These are phyloP conservation scores for Penicillium paxilli DNA, from an alignment of 495 filamentous ascomycete genomes.

Conservation along the genomic window DNA sequence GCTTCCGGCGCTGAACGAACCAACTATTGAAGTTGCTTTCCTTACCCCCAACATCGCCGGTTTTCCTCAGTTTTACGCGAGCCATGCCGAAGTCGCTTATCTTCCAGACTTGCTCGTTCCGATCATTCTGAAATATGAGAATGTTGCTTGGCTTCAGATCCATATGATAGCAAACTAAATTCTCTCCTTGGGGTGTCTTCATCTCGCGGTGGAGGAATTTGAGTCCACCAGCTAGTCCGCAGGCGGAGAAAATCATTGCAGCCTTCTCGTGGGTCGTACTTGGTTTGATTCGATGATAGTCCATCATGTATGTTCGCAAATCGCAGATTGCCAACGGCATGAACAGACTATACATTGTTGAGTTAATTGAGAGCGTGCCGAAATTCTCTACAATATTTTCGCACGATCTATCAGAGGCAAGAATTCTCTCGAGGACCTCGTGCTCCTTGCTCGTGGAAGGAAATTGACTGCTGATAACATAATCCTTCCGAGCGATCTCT, in stretches of 20 bases:
- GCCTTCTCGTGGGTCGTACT: conserved; percentile 16
- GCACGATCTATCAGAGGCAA: conserved; percentile 18
- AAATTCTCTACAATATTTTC: conserved; percentile 33
- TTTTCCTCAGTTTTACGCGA: conserved; percentile 23
- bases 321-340: conserved; percentile 39
- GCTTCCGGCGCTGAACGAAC: background rate
- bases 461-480: background rate
- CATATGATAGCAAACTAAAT: conserved; percentile 39
- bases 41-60: conserved; percentile 7
- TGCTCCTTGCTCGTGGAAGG: conserved; percentile 12
- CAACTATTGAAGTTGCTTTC: conserved; percentile 10
- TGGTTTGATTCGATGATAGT: conserved; percentile 1
- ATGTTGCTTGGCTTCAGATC: conserved; percentile 39
- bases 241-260: conserved; percentile 22
- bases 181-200: conserved; percentile 16
- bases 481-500: conserved; percentile 9
- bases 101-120: conserved; percentile 29
- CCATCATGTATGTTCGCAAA: conserved; percentile 29
- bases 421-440: conserved; percentile 32
- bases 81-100: conserved; percentile 43
- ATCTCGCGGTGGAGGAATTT: conserved; percentile 37
- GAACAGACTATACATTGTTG: conserved; percentile 32
- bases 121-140: conserved; percentile 29
- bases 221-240: conserved; percentile 31
- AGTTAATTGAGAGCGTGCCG: conserved; percentile 28